phyloP scores from a whole-genome alignment of 2,329 filamentous ascomycete genomes.

The Tolypocladium pustulatum region DNA sequence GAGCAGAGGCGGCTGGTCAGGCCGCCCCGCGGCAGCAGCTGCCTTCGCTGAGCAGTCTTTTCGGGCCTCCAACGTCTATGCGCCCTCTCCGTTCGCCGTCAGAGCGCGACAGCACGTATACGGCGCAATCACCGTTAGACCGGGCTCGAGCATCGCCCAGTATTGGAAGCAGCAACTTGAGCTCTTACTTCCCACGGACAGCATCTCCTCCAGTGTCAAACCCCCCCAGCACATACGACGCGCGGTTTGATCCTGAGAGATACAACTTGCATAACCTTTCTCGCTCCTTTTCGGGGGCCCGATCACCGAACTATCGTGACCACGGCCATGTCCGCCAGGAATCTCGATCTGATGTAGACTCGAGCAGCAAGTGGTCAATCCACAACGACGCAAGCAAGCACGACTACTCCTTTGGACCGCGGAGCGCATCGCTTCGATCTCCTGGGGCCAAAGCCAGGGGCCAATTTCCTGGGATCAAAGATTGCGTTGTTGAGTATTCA shows the following conservation, averaged over 20 bases:
- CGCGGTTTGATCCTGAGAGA: constrained; percentile 32
- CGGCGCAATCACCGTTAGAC: constrained; percentile 36
- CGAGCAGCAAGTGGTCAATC: constrained; percentile 24
- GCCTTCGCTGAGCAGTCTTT: constrained; percentile 46
- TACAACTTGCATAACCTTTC: constrained; percentile 16
- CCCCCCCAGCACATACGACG: constrained; percentile 35
- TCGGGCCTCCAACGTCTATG: constrained; percentile 35
- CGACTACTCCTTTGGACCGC: constrained; percentile 36
- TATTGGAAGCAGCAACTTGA: constrained; percentile 25
- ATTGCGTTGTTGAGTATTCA: constrained; percentile 15
- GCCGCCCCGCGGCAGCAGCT: constrained; percentile 33
- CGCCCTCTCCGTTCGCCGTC: constrained; percentile 35
- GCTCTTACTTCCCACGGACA: constrained; percentile 37
- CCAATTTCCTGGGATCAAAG: constrained; percentile 26
- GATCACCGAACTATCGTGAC: constrained; percentile 34
- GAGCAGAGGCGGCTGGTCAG: constrained; percentile 21
- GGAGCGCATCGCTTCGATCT: constrained; percentile 23
- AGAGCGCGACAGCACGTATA: constrained; percentile 32
- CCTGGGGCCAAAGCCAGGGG: constrained; percentile 23
- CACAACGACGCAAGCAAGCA: constrained; percentile 29
- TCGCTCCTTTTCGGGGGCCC: constrained; percentile 29
- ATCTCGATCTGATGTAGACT: constrained; percentile 21
- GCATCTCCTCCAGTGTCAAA: constrained; percentile 27
- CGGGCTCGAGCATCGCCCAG: constrained; percentile 29
- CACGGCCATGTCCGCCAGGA: constrained; percentile 24